A percentile compares a stretch with the other conserved stretches of the same genome.
phyloP scores from a whole-genome alignment of 116 monocot genomes.

The Phalaenopsis hybrid region DNA sequence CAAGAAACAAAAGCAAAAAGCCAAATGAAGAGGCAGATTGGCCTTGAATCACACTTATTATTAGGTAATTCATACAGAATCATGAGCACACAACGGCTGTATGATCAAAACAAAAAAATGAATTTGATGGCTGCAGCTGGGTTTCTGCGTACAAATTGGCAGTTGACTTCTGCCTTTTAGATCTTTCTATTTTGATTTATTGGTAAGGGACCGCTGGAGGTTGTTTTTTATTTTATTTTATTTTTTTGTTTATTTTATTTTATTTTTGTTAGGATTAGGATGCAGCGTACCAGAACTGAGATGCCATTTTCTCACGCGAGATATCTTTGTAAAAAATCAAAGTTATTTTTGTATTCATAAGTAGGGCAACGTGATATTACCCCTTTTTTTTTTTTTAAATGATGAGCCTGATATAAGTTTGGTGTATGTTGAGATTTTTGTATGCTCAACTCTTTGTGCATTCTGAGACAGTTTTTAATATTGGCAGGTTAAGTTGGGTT shows the following conservation, averaged over 20 bases:
- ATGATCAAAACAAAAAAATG: background rate
- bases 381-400: too few species aligned
- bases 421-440: background rate
- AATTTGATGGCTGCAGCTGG: background rate
- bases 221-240: background rate
- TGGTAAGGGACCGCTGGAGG: background rate
- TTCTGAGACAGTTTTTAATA: background rate
- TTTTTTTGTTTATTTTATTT: background rate
- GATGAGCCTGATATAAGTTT: background rate
- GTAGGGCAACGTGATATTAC: background rate
- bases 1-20: slow-evolving; percentile 69
- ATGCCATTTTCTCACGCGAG: background rate
- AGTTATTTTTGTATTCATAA: background rate
- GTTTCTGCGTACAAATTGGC: slow-evolving; percentile 1
- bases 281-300: background rate
- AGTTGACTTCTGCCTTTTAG: background rate
- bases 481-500: too few species aligned
- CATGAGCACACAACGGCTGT: background rate
- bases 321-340: background rate
- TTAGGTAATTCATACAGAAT: background rate
- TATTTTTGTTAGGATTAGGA: background rate
- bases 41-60: background rate
- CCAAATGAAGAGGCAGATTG: slow-evolving; percentile 8
- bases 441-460: background rate
- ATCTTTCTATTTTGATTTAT: background rate